Evolutionary conservation across 106 monocot species (phyloP), one percentile per base, ranked within the genome.

Genomic region (Gastrodia elata): DNA sequence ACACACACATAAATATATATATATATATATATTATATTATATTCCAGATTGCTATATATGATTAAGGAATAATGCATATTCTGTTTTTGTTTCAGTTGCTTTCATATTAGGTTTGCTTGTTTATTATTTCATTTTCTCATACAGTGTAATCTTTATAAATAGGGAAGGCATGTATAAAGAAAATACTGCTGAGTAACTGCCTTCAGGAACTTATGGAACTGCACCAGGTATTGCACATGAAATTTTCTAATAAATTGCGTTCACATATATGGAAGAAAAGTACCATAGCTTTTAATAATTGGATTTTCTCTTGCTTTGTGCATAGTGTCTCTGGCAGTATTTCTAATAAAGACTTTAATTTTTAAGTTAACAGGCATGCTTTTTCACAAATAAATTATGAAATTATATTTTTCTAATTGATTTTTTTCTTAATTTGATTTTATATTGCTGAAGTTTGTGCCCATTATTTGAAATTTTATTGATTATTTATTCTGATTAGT

Each of bases 81-180:
- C 22, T 6, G 67, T 33, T 18, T 3, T 0, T 35, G 36, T 67
- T 67, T 38, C n/a, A 6, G 15, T 38, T 67, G 35, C 37, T 67
- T 67, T 67, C 37, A 7, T 40, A 25, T 69, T 7, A 25, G 35
- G 5, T 69, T 35, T 69, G 26, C 24, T 39, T 69, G 67, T 22
- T 39, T 40, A 69, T 39, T 39, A 69, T 39, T 39, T 38, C 39
- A 25, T 41, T 13, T 13, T 69, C 69, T 69, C 40, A 69, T 40
- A 35, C 22, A 69, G 0, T 25, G 69, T 39, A 39, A 3, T 69
- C 40, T 40, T 69, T 22, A 39, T 46, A 74, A 28, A 58, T 68
- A 97, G 97, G 97, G 39, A 97, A 97, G 72, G 97, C 93, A 74
- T 93, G 93, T 86, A 97, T 97, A 81, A 97, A 97, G 84, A 97